Evolutionary conservation across 2,329 filamentous ascomycete genomes (phyloP).

Genomic region (Colletotrichum sp.): DNA sequence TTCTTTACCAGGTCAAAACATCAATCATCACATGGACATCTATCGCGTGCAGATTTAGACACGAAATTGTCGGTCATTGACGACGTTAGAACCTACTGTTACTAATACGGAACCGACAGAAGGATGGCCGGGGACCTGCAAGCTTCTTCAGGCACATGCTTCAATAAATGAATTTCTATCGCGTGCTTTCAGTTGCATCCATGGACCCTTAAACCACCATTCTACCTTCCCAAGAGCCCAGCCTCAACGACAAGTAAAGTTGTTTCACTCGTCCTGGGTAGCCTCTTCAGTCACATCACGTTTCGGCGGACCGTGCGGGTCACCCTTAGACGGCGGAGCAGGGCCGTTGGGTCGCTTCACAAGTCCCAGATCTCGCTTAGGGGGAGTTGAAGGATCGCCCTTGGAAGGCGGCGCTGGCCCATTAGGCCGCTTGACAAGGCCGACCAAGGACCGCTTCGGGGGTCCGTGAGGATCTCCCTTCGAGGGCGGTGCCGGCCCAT

Average conservation of each 20-base stretch:
- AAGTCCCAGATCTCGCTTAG: background rate
- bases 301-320: background rate
- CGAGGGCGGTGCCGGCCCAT: background rate
- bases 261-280: background rate
- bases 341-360: background rate
- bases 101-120: background rate
- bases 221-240: background rate
- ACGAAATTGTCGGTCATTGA: background rate
- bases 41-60: background rate
- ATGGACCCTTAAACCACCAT: fast-evolving
- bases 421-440: background rate
- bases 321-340: background rate
- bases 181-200: background rate
- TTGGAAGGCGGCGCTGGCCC: background rate
- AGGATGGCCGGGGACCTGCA: fast-evolving
- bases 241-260: background rate
- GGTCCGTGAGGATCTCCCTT: background rate
- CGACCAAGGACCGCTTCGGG: background rate
- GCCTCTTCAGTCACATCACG: background rate
- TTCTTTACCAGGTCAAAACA: background rate
- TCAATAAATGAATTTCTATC: background rate
- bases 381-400: background rate
- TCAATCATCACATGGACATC: background rate
- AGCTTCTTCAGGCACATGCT: background rate
- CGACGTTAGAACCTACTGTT: background rate